Evolutionary conservation across 2,329 filamentous ascomycete genomes (phyloP).

Genomic region (Moelleriella libera): DNA sequence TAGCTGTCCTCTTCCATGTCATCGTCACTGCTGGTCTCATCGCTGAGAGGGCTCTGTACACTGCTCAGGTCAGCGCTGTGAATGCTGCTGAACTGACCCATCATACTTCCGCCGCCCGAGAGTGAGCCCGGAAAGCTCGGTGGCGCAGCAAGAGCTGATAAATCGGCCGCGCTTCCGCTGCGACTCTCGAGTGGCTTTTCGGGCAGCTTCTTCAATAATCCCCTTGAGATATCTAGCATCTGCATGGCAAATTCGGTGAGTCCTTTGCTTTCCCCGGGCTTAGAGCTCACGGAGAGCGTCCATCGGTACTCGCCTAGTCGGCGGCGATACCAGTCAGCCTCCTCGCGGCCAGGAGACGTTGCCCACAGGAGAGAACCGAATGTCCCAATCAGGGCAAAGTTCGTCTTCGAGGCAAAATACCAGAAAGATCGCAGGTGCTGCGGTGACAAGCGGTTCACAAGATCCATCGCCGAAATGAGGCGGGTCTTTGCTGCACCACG

Average conservation of each 20-base stretch:
- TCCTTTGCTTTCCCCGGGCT: slow-evolving; percentile 45
- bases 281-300: slow-evolving; percentile 78
- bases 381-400: slow-evolving; percentile 89
- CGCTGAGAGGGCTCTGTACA: slow-evolving; percentile 34
- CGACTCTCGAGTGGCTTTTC: slow-evolving; percentile 55
- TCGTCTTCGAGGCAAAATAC: slow-evolving; percentile 78
- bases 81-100: slow-evolving; percentile 27
- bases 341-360: slow-evolving; percentile 73
- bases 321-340: slow-evolving; percentile 83
- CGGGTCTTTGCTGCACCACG: slow-evolving; percentile 87
- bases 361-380: slow-evolving; percentile 86
- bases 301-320: slow-evolving; percentile 82
- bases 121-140: slow-evolving; percentile 12
- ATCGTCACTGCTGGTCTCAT: slow-evolving; percentile 39
- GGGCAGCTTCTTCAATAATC: slow-evolving; percentile 53
- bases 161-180: slow-evolving; percentile 33
- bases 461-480: slow-evolving; percentile 92
- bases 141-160: slow-evolving; percentile 19
- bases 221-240: slow-evolving; percentile 60
- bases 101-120: slow-evolving; percentile 17
- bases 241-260: slow-evolving; percentile 61
- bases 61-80: slow-evolving; percentile 33
- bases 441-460: slow-evolving; percentile 82
- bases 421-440: slow-evolving; percentile 83
- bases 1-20: slow-evolving; percentile 27